Base-by-base conservation (phyloP, 176 grass and related monocot species). In the Triticum urartu region DNA sequence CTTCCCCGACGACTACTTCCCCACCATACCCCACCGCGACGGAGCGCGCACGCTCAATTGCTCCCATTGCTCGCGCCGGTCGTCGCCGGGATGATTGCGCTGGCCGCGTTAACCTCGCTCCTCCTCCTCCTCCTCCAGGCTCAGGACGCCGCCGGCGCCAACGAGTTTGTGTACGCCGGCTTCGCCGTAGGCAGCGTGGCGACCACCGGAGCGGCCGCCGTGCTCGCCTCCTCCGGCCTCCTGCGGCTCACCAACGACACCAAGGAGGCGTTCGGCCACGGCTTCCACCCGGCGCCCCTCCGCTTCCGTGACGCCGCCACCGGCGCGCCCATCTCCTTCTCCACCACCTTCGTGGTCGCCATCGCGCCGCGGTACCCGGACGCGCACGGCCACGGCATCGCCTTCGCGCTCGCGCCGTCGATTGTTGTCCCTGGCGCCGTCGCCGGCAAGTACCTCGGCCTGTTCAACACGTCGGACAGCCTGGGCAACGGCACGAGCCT, bases 191-290 rank as follows among this genome's bases (percentile, higher is more conserved):
- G 6, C 13, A 90, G 32, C 32, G 65, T 34, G 30, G 65, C 15
- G 15, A 66, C 28, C 28, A 7, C 64, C 64, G 64, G 65, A 30
- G 32, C 65, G 78, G 24, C 56, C 68, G 5, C 32, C 10, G 47
- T 32, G 6, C 77, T 97, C 85, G 74, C 88, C 39, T 25, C 90
- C 33, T 7, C 42, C 32, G 93, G 89, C 21, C 15, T 92, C 89
- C 85, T 98, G 26, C 85, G 67, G 26, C 75, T 98, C n/a, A 95
- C 95, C 35, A 92, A 93, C 79, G 91, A 91, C 38, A 90, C 93
- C 45, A 79, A 86, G 35, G 47, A 86, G 52, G 20, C 7, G 18
- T 76, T 97, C n/a, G 95, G 95, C 10, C 91, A 86, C 56, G 84
- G 38, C 78, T 98, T 88, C 91, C 82, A 87, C 84, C 84, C 79